Evolutionary conservation across 768 basidiomycete species (phyloP).

Genomic region (Gyrodon lividus): DNA sequence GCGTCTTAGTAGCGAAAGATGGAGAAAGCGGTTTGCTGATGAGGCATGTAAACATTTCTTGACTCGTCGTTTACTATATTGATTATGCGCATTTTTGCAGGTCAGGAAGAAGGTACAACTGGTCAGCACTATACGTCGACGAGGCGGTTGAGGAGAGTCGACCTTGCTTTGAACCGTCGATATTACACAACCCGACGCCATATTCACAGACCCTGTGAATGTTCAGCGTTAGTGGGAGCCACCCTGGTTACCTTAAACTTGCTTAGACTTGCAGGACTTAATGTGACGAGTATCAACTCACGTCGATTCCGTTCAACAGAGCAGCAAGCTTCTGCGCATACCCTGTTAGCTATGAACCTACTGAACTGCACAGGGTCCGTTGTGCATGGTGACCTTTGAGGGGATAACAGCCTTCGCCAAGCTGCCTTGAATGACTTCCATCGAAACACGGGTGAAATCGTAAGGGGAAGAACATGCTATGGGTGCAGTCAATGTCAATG

Average conservation of each 20-base stretch:
- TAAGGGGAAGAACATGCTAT: background rate
- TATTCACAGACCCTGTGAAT: background rate
- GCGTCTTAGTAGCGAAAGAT: slow-evolving; percentile 70
- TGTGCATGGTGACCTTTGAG: slow-evolving; percentile 6
- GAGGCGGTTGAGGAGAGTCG: slow-evolving; percentile 51
- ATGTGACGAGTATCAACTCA: background rate
- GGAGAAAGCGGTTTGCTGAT: slow-evolving; percentile 77
- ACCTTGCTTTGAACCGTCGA: background rate
- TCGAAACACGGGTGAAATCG: slow-evolving; percentile 1
- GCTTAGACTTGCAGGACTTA: slow-evolving; percentile 3
- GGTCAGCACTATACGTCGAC: slow-evolving; percentile 73
- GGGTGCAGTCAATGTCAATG: background rate
- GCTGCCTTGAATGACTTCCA: background rate
- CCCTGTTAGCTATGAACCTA: slow-evolving; percentile 5
- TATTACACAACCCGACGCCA: slow-evolving; percentile 1
- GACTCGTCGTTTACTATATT: slow-evolving; percentile 11
- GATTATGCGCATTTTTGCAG: slow-evolving; percentile 38
- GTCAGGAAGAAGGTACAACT: slow-evolving; percentile 82
- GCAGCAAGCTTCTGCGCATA: slow-evolving; percentile 8
- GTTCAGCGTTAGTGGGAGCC: slow-evolving; percentile 6
- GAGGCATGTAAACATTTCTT: slow-evolving; percentile 49
- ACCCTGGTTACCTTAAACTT: slow-evolving; percentile 5
- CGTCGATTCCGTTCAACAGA: slow-evolving; percentile 9
- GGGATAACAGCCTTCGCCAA: slow-evolving; percentile 17
- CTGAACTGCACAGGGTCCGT: no score